Evolutionary conservation across 495 filamentous ascomycete species (phyloP), one percentile per base, ranked within the genome.

Genomic region (Talaromyces stipitatus): DNA sequence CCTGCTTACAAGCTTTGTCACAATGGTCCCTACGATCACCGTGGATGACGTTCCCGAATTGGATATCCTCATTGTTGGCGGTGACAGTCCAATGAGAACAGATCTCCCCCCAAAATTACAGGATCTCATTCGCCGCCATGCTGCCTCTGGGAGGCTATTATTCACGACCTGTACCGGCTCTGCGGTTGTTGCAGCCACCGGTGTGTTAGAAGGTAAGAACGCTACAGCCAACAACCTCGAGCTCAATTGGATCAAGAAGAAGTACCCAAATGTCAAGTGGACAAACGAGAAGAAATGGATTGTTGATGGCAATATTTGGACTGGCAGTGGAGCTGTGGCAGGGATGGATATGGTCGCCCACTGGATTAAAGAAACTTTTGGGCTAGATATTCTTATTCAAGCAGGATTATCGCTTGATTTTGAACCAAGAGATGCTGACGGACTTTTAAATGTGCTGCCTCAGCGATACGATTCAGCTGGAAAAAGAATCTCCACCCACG

Each of bases 321-420:
- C 70, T n/a, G 69, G 64, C 8, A 62, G 58, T 36, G 69, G 70
- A 5, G 70, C 70, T 2, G 57, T 68, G 33, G 66, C 69, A 1
- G 70, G 65, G 11, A 72, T 70, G 70, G 70, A 72, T 36, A 72
- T 72, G 69, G 56, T 72, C 38, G 60, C 69, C 0, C 59, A 69
- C 43, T 72, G 69, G 69, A 38, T 72, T 4, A 62, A 65, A 33
- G 56, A 69, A 58, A 67, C 56, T 9, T 70, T 57, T 59, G 68
- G 64, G 0, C 50, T 62, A 14, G 12, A 50, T 1, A 59, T 66
- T 12, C 61, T 63, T 14, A 46, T 24, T 10, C 24, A 60, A 33
- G 61, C 54, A 4, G 36, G 62, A 3, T 36, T 48, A 24, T 38
- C 57, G 8, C 54, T 72, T 36, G 63, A 56, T 26, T 61, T 59